Base-by-base conservation (phyloP, 2,329 filamentous ascomycete species). In the Elsinoe necatrix region DNA sequence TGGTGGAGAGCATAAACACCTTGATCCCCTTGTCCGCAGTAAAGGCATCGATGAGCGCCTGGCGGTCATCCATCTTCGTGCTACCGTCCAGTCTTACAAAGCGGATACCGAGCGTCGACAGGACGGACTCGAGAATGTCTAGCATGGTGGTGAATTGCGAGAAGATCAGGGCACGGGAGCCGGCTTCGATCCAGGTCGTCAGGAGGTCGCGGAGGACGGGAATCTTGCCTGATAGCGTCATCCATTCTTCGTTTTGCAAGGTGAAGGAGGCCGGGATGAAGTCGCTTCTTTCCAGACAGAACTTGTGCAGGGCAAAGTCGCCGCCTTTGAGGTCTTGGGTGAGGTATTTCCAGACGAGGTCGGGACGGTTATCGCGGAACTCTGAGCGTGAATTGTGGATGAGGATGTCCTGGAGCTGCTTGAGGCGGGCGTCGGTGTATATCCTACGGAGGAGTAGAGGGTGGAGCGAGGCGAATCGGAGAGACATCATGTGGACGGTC, bases 121-220 rank as follows among this genome's bases (percentile, higher is more conserved):
- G 77, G 0, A 95, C 89, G 64, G 88, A 83, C 61, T 90, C 85
- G 0, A 98, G 77, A 57, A 98, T 90, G 69, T 96, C 87, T 71
- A 97, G 86, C 56, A 95, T 85, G 62, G 89, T 85, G 5, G 89
- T 89, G 70, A 97, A 98, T 64, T 95, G 90, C 45, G 87, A 95
- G 73, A 98, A 98, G 21, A 98, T 83, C 1, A 98, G 79, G 0
- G 88, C 85, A 3, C 92, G 85, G 68, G 96, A 91, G 2, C 91
- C 92, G 54, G 89, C 90, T 59, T 79, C 74, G 62, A 85, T 84
- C 71, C 89, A 96, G 12, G 78, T 72, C 9, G 77, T 75, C 1
- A 98, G 77, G 11, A 98, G 78, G 63, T 87, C 80, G 23, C 89
- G 77, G 23, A 97, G 80, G 62, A 87, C 86, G 61, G 83, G 74